These are phyloP conservation scores for Sphaerostilbella broomeana DNA, from an alignment of 2,329 filamentous ascomycete genomes.

Conservation along the genomic window DNA sequence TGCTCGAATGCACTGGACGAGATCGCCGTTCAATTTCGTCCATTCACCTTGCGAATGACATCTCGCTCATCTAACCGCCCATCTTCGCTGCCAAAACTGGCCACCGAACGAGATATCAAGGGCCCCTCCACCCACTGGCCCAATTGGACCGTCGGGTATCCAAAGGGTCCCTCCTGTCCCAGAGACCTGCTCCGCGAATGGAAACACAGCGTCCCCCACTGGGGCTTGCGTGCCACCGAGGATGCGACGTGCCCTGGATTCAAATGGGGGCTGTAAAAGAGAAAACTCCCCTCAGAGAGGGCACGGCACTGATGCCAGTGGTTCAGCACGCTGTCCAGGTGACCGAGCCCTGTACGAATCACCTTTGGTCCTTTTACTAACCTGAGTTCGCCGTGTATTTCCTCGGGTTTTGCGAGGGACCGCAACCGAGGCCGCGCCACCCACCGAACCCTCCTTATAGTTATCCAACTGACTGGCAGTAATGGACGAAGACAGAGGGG, in stretches of 20 bases:
- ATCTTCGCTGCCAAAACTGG: background rate
- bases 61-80: slow-evolving; percentile 2
- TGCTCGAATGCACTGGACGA: slow-evolving; percentile 4
- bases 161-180: slow-evolving; percentile 6
- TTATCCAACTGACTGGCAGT: too few species aligned
- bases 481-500: too few species aligned
- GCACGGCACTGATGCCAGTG: slow-evolving; percentile 9
- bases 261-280: slow-evolving; percentile 2
- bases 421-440: too few species aligned
- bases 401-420: too few species aligned
- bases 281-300: too few species aligned
- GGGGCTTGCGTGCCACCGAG: slow-evolving; percentile 11
- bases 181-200: slow-evolving; percentile 10
- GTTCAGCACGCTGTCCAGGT: slow-evolving; percentile 14
- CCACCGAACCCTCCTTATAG: too few species aligned
- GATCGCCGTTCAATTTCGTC: slow-evolving; percentile 6
- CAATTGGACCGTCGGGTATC: slow-evolving; percentile 12
- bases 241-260: slow-evolving; percentile 14
- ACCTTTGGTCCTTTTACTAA: too few species aligned
- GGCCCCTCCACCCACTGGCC: background rate
- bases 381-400: too few species aligned
- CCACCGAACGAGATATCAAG: slow-evolving; percentile 4
- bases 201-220: background rate
- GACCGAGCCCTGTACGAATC: slow-evolving; percentile 12
- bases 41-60: background rate